phyloP scores from a whole-genome alignment of 768 basidiomycete genomes.

The Leccinellum albellum region DNA sequence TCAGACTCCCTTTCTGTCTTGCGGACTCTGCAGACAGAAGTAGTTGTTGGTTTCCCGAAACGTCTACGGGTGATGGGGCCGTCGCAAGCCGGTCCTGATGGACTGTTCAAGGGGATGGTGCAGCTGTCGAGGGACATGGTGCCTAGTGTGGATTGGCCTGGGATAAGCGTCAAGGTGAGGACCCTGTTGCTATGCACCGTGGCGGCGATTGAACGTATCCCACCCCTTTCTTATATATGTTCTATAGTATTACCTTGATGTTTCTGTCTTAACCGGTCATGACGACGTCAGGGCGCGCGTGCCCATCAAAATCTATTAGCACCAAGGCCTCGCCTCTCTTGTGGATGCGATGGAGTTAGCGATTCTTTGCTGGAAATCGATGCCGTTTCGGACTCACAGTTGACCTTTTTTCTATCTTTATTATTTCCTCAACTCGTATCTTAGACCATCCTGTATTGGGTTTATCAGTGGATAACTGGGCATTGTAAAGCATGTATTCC shows the following conservation, averaged over 20 bases:
- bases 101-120: conserved; percentile 60
- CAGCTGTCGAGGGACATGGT: conserved; percentile 55
- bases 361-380: neutral
- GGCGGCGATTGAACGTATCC: conserved; percentile 8
- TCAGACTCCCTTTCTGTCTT: conserved; percentile 13
- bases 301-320: conserved; percentile 54
- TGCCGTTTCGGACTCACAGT: neutral
- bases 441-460: neutral
- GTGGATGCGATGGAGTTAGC: neutral
- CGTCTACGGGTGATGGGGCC: conserved; percentile 50
- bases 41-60: conserved; percentile 69
- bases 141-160: conserved; percentile 63
- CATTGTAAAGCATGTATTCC: conserved; percentile 8
- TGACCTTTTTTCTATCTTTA: neutral
- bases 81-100: conserved; percentile 58
- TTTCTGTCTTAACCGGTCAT: conserved; percentile 62
- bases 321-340: neutral
- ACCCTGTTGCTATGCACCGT: neutral
- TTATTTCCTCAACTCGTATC: conserved; percentile 1
- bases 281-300: conserved; percentile 60
- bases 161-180: conserved; percentile 63
- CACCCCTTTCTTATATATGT: neutral
- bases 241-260: conserved; percentile 66
- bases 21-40: conserved; percentile 34
- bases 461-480: neutral